Base-by-base conservation (phyloP, 768 basidiomycete species). In the Phylloporus sp. region DNA sequence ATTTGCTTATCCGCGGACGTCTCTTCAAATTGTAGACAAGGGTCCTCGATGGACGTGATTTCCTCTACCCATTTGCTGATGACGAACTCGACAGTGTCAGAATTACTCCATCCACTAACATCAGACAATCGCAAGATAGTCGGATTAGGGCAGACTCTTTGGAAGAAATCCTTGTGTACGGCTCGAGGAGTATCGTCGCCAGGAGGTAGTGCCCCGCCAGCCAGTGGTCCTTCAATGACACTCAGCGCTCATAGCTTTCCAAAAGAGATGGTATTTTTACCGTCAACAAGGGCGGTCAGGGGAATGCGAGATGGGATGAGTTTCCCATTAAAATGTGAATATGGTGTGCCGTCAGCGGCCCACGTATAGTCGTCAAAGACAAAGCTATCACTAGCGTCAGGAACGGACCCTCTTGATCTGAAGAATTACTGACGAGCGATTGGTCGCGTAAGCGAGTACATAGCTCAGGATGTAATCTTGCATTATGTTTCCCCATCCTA, bases 361-460 rank as follows among this genome's bases (percentile, higher is more conserved):
- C 71, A 72, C 0, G 69, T 71, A 48, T 74, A 71, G 41, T 74
- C 66, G 28, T 71, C 62, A 36, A 72, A 71, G 14, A 73, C 72
- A 41, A 67, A 67, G 13, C 72, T 71, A 33, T 11, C 2, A 29
- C 3, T 13, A 6, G 2, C 14, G 11, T 59, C 23, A 55, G 41
- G 10, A 28, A 31, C 4, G n/a, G 4, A 20, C n/a, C 21, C 3
- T 5, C 9, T 31, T 8, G 1, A 13, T 11, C 11, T 36, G 6
- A 3, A 35, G 38, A 20, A 15, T 15, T 9, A 63, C 69, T 41
- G 42, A 71, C 68, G 67, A 58, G 45, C 70, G 61, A 34, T 66
- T 62, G 8, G 62, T 55, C 1, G 53, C 55, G 28, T 67, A 63
- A 14, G 69, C 63, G 7, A 71, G 56, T n/a, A 67, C 58, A 32